A percentile compares a stretch with the other conserved stretches of the same genome.
These are phyloP conservation scores for Thraustotheca clavata DNA, from an alignment of 352 stramenopile species.

Conservation along the genomic window DNA sequence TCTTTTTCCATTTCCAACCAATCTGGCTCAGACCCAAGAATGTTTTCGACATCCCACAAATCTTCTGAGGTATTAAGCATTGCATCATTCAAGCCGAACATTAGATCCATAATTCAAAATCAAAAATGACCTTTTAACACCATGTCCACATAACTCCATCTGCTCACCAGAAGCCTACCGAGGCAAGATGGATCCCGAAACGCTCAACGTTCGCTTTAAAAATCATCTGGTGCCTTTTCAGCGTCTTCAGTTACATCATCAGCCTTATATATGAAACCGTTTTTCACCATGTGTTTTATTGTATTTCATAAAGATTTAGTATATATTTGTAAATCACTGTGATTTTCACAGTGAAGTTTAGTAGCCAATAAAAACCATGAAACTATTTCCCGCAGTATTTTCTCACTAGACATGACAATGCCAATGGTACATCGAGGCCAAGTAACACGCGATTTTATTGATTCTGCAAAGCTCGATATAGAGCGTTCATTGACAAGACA, in stretches of 20 bases:
- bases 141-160: neutral
- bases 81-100: neutral
- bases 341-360: too few species aligned
- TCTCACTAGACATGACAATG: too few species aligned
- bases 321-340: too few species aligned
- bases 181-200: constrained; percentile 18
- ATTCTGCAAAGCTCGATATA: too few species aligned
- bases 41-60: constrained; percentile 16
- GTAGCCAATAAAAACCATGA: too few species aligned
- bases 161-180: neutral
- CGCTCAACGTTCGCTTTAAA: neutral
- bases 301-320: too few species aligned
- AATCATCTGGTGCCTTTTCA: neutral
- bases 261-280: neutral
- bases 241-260: neutral
- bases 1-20: constrained; percentile 14
- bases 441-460: too few species aligned
- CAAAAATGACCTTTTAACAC: neutral
- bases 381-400: too few species aligned
- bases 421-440: too few species aligned
- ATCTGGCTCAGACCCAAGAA: neutral
- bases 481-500: too few species aligned
- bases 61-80: constrained; percentile 11
- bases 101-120: neutral
- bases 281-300: too few species aligned